Evolutionary conservation across 2,329 filamentous ascomycete species (phyloP).

Genomic region (Colletotrichum lentis): DNA sequence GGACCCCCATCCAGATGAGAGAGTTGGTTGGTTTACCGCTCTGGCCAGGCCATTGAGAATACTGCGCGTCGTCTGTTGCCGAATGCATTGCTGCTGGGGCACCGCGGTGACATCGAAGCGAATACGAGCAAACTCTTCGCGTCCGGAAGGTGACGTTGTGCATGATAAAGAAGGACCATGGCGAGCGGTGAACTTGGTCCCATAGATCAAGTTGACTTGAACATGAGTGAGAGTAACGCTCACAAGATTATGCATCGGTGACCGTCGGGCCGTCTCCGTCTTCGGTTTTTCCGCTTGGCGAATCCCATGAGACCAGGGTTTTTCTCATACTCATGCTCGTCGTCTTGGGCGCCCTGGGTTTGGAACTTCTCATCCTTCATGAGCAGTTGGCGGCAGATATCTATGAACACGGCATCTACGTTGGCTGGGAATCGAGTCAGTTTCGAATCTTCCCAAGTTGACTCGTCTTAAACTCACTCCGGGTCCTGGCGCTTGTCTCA

Average conservation of each 20-base stretch:
- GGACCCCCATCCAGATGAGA: not conserved
- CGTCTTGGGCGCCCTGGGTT: conserved; percentile 49
- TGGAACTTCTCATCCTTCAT: conserved; percentile 69
- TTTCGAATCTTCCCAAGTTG: not conserved
- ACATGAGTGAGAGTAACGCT: not conserved
- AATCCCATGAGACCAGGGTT: conserved; percentile 49
- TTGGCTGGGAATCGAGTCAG: conserved; percentile 65
- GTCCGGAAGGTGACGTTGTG: not conserved
- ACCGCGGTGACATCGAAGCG: conserved; percentile 1
- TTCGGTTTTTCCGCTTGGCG: conserved; percentile 45
- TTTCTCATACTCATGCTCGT: conserved; percentile 55
- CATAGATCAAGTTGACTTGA: not conserved
- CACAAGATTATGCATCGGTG: conserved; percentile 42
- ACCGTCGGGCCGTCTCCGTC: conserved; percentile 42
- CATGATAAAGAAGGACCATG: not conserved
- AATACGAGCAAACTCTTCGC: not conserved
- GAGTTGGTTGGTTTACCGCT: not conserved
- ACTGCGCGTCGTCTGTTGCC: conserved; percentile 14
- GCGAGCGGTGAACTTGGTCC: not conserved
- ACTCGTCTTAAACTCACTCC: conserved; percentile 58
- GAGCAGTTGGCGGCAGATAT: conserved; percentile 85
- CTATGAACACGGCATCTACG: conserved; percentile 88
- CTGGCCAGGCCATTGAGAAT: conserved; percentile 10
- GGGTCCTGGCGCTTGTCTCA: conserved; percentile 83
- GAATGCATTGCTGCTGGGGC: conserved; percentile 3